Evolutionary conservation across 108 stramenopile species (phyloP), one percentile per base, ranked within the genome.

Genomic region (Pseudonitzschia pungens): DNA sequence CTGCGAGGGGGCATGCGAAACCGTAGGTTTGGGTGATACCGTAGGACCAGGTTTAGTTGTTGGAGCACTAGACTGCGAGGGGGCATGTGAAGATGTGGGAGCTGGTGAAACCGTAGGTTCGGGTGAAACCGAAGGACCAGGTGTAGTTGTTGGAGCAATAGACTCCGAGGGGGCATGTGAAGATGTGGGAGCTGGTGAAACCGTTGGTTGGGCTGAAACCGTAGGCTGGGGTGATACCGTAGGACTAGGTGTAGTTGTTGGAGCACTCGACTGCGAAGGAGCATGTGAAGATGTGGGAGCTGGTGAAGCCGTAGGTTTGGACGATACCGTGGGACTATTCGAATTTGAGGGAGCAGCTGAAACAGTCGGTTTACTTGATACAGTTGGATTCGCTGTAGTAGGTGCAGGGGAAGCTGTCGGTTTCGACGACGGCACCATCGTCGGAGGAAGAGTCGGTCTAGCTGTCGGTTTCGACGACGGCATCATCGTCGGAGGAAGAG

Each of bases 331-430:
- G 4, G 54, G 54, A 24, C 54, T 12, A 48, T 18, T 18, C 36
- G 45, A 48, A 48, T 4, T 1, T 1, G 54, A 55, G 26, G 54
- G 54, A 12, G 54, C 54, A 55, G 54, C 54, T 20, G 54, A 55
- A 26, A 2, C 2, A 5, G 54, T 26, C 3, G 54, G 54, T 55
- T 55, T 55, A 10, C 22, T 24, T 11, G 54, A 55, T 26, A 2
- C 22, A 55, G 53, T 70, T 28, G 69, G 69, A 18, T 5, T 36
- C 33, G 53, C 24, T n/a, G n/a, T n/a, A n/a, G n/a, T n/a, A 52
- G 16, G 18, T 1, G 26, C 43, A 69, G 68, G 52, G 7, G 14
- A 71, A n/a, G n/a, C n/a, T n/a, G n/a, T n/a, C n/a, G n/a, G n/a
- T n/a, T n/a, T n/a, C n/a, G n/a, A n/a, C n/a, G n/a, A n/a, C n/a